Percentiles rank a stretch among this genome's conserved stretches.
Conservation (phyloP, 495 filamentous ascomycete genomes). For the Aspergillus sparsus region DNA sequence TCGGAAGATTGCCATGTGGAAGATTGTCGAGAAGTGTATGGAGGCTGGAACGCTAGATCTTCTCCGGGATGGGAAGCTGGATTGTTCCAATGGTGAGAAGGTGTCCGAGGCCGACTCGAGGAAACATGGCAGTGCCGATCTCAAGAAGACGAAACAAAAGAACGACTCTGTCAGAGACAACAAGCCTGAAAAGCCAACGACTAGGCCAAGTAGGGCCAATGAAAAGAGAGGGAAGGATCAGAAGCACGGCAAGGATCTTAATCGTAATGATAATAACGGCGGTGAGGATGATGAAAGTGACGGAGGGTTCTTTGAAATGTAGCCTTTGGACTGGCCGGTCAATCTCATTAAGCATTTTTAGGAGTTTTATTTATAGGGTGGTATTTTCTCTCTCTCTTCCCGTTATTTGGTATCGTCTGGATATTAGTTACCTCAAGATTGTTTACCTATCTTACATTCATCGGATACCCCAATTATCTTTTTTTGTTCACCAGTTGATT, state of each 20-base stretch:
- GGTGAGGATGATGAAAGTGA: slow-evolving; percentile 53
- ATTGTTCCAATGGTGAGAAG: slow-evolving; percentile 15
- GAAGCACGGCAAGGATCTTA: slow-evolving; percentile 12
- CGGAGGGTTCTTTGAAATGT: slow-evolving; percentile 56
- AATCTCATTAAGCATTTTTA: slow-evolving; percentile 28
- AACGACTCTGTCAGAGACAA: background rate
- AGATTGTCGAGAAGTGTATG: slow-evolving; percentile 66
- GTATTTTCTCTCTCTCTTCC: slow-evolving; percentile 9
- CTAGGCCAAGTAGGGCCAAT: slow-evolving; percentile 19
- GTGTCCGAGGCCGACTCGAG: background rate
- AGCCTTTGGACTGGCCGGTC: slow-evolving; percentile 11
- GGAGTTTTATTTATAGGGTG: slow-evolving; percentile 17
- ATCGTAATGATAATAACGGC: slow-evolving; percentile 5
- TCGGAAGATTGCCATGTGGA: slow-evolving; percentile 58
- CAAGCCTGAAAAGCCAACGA: slow-evolving; percentile 16
- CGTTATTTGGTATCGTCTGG: background rate
- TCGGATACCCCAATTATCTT: slow-evolving; percentile 25
- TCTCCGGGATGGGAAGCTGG: slow-evolving; percentile 53
- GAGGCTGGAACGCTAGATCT: slow-evolving; percentile 62
- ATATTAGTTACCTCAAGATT: slow-evolving; percentile 8
- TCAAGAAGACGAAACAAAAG: slow-evolving; percentile 12
- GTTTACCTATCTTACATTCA: slow-evolving; percentile 1
- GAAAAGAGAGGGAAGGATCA: slow-evolving; percentile 22
- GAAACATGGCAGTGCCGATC: slow-evolving; percentile 10
- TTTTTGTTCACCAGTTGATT: slow-evolving; percentile 6